Percentiles rank a stretch among this genome's conserved stretches.
phyloP scores from a whole-genome alignment of 2,329 filamentous ascomycete species.

The Claviceps pazoutovae region DNA sequence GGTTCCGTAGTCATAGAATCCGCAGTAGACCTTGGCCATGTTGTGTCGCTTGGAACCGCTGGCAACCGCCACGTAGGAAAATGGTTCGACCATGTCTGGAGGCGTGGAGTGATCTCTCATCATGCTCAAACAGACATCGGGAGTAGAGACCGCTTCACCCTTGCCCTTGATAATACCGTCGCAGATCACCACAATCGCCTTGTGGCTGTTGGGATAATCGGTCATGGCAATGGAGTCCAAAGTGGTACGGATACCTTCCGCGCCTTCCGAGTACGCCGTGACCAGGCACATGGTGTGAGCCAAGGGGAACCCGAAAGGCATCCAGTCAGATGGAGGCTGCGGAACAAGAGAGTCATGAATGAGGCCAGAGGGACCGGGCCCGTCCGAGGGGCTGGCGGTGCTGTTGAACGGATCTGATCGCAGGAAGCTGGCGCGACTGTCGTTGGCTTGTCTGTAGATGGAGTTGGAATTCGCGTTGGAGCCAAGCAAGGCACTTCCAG shows the following conservation, averaged over 20 bases:
- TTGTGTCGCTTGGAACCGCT: slow-evolving; percentile 96
- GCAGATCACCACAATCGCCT: slow-evolving; percentile 89
- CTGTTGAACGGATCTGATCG: slow-evolving; percentile 41
- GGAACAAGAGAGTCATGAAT: slow-evolving; percentile 93
- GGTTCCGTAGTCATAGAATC: slow-evolving; percentile 92
- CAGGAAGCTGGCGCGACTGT: slow-evolving; percentile 51
- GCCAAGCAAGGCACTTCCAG: slow-evolving; percentile 57
- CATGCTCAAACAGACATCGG: slow-evolving; percentile 83
- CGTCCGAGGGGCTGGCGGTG: slow-evolving; percentile 46
- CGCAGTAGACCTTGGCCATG: slow-evolving; percentile 97
- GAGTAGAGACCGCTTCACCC: slow-evolving; percentile 74
- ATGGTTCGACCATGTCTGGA: slow-evolving; percentile 71
- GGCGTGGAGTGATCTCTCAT: slow-evolving; percentile 79
- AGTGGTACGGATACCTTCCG: slow-evolving; percentile 81
- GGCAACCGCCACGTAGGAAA: slow-evolving; percentile 92
- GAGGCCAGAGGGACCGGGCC: slow-evolving; percentile 77
- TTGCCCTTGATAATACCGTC: slow-evolving; percentile 96
- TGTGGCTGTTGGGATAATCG: slow-evolving; percentile 98
- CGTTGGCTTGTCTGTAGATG: slow-evolving; percentile 56
- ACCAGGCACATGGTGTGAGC: slow-evolving; percentile 90
- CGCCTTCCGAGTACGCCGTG: slow-evolving; percentile 93
- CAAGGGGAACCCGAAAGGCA: slow-evolving; percentile 89
- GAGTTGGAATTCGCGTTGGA: slow-evolving; percentile 32
- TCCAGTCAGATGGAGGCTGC: slow-evolving; percentile 91
- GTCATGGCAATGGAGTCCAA: slow-evolving; percentile 94